Percentiles rank a stretch among this genome's conserved stretches.
Conservation (phyloP, 805 yeast genomes). For the Cephaloascus albidus region DNA sequence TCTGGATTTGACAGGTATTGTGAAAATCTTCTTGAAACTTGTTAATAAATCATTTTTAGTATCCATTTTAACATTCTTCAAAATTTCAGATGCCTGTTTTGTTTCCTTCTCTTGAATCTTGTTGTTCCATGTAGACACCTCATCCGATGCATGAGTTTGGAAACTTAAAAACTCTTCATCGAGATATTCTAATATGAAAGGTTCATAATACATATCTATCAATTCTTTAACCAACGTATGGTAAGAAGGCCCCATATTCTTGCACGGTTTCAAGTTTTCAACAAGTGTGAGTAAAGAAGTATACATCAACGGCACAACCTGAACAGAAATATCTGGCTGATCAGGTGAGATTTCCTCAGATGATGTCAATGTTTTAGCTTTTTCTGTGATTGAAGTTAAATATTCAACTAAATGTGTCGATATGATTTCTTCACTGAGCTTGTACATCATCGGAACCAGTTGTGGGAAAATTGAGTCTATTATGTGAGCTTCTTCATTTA, state of each 20-base stretch:
- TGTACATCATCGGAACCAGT: conserved; percentile 33
- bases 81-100: conserved; percentile 35
- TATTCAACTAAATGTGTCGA: conserved; percentile 16
- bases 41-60: conserved; percentile 41
- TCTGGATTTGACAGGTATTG: conserved; percentile 7
- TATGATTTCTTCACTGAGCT: conserved; percentile 31
- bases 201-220: conserved; percentile 31
- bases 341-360: conserved; percentile 1
- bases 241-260: conserved; percentile 28
- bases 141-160: conserved; percentile 13
- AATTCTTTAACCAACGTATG: conserved; percentile 19
- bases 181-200: conserved; percentile 27
- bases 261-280: conserved; percentile 14
- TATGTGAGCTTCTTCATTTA: conserved; percentile 22
- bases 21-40: conserved; percentile 40
- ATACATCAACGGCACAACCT: conserved; percentile 26
- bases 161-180: conserved; percentile 23
- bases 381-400: background rate
- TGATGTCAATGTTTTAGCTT: conserved; percentile 23
- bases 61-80: conserved; percentile 39
- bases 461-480: conserved; percentile 29
- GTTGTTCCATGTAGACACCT: conserved; percentile 22
- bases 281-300: background rate
- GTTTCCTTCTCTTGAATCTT: conserved; percentile 31
- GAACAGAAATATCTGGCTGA: conserved; percentile 13